Evolutionary conservation across 2,329 filamentous ascomycete genomes (phyloP), one percentile per base, ranked within the genome.

Genomic region (Fusarium sp.): DNA sequence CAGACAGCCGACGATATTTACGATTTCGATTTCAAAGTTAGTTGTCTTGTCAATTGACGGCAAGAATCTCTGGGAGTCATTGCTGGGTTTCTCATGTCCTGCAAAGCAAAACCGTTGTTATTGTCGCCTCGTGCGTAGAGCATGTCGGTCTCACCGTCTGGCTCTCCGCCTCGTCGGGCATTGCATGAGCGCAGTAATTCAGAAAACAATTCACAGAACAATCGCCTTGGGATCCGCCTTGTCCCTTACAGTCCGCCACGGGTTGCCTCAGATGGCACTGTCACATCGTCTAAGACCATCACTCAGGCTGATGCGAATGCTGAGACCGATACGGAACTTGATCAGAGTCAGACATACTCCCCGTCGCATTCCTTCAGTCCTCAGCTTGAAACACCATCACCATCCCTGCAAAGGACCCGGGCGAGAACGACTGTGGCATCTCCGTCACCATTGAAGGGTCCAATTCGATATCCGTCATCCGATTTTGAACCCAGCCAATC

Each of bases 201-300:
- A 25, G 67, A 77, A 45, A 75, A 72, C 59, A 76, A 78, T 56
- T 74, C 75, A 25, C 71, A 78, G 46, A 75, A 71, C 57, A 76
- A 76, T 55, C 74, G 73, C 57, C 74, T 78, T 7, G 75, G 78
- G 59, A 80, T 82, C 45, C 78, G 80, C n/a, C 58, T 81, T 18
- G 80, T 82, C 32, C 79, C 80, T 14, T 81, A 82, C 60, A 80
- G 75, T 54, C 80, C 80, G 28, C 78, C 79, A 49, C 76, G 78
- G 41, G 66, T 81, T 50, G 77, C 74, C 57, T 76, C 77, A 41
- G 79, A 78, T 62, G 76, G 66, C 23, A 76, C 78, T 8, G 30
- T 67, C 28, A 64, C 68, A 25, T 53, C 49, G 18, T 74, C 75
- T 21, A 70, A 72, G n/a, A 68, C 73, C 11, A 62, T 67, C 42